phyloP scores from a whole-genome alignment of 148 eudicot species.

The Silene latifolia region DNA sequence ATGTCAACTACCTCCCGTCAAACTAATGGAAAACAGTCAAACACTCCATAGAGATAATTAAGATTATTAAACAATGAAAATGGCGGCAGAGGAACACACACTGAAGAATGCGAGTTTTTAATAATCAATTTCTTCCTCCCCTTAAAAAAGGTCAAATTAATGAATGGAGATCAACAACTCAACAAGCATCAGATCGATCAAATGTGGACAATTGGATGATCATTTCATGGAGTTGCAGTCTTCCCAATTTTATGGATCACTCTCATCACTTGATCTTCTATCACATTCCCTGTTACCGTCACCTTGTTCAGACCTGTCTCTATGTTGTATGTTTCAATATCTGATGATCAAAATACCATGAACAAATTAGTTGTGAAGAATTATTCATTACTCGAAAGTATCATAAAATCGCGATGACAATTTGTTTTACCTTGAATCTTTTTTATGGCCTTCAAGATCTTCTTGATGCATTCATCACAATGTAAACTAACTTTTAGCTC shows the following conservation, averaged over 20 bases:
- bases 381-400: background rate
- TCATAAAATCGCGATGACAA: background rate
- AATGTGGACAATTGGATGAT: no score
- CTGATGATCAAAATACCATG: constrained; percentile 13
- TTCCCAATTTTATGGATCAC: constrained; percentile 84
- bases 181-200: no score
- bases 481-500: constrained; percentile 90
- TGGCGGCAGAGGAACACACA: no score
- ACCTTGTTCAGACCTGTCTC: constrained; percentile 74
- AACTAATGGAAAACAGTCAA: no score
- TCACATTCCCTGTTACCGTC: constrained; percentile 81
- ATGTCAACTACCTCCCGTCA: no score
- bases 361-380: background rate
- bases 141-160: no score
- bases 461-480: constrained; percentile 94
- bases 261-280: constrained; percentile 57
- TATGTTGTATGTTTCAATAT: constrained; percentile 76
- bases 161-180: no score
- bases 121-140: no score
- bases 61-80: no score
- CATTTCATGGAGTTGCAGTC: constrained; percentile 58
- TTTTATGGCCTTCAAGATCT: constrained; percentile 86
- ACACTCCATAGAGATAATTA: no score
- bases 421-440: constrained; percentile 65
- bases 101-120: no score